Conservation (phyloP, 371 early-diverging fungal species). For the Cokeromyces recurvatus region DNA sequence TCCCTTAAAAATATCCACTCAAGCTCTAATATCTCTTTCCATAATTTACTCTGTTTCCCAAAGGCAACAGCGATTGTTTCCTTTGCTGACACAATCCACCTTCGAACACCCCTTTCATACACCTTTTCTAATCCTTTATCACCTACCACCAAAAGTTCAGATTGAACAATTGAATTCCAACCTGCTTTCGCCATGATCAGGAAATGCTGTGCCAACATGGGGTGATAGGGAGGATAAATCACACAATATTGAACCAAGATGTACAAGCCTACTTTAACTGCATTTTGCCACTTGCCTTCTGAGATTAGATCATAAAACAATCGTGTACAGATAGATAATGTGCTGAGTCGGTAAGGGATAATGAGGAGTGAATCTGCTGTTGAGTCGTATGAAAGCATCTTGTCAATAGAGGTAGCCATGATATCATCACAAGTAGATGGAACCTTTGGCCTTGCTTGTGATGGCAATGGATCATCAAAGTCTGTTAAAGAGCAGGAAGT, state of each 20-base stretch:
- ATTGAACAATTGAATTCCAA: slow-evolving; percentile 54
- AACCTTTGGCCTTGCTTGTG: slow-evolving; percentile 19
- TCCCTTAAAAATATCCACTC: slow-evolving; percentile 46
- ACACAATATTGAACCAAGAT: slow-evolving; percentile 62
- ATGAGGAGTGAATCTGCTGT: neutral
- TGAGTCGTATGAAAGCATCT: slow-evolving; percentile 9
- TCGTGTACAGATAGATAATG: slow-evolving; percentile 24
- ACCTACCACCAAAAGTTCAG: slow-evolving; percentile 18
- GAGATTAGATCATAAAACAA: slow-evolving; percentile 38
- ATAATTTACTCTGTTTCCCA: slow-evolving; percentile 35
- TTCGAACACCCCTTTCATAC: slow-evolving; percentile 33
- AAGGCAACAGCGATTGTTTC: slow-evolving; percentile 26
- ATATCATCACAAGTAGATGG: slow-evolving; percentile 25
- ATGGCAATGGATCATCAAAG: slow-evolving; percentile 35
- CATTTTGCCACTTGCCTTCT: slow-evolving; percentile 42
- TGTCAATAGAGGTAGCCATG: slow-evolving; percentile 14
- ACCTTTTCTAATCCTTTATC: slow-evolving; percentile 23
- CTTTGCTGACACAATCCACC: slow-evolving; percentile 41
- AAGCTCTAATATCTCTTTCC: slow-evolving; percentile 40
- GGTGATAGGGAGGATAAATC: slow-evolving; percentile 70
- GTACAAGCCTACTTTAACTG: slow-evolving; percentile 54
- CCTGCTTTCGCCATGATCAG: slow-evolving; percentile 59
- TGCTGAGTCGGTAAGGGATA: slow-evolving; percentile 30
- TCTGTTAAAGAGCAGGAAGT: slow-evolving; percentile 5
- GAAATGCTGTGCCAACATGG: slow-evolving; percentile 64